These are phyloP conservation scores for Cocos nucifera DNA, from an alignment of 176 grass and related monocot genomes.

Conservation along the genomic window DNA sequence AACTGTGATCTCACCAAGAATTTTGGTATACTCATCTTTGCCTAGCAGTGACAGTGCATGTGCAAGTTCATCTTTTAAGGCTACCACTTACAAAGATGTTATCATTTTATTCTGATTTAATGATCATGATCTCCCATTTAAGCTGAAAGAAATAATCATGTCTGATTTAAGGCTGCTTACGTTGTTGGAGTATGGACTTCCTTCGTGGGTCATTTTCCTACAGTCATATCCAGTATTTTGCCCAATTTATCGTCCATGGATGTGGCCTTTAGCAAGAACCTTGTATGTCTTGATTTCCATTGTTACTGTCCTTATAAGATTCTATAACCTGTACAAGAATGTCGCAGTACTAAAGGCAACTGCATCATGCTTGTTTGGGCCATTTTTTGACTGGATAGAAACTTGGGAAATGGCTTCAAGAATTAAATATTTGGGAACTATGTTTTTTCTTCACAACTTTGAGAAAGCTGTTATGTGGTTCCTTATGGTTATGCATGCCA, in stretches of 20 bases:
- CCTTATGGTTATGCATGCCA: constrained; percentile 59
- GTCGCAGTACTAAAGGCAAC: constrained; percentile 87
- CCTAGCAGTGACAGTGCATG: constrained; percentile 40
- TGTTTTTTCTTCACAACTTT: constrained; percentile 95
- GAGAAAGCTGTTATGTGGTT: constrained; percentile 78
- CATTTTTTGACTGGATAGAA: constrained; percentile 97
- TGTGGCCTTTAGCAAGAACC: constrained; percentile 83
- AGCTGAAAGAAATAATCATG: constrained; percentile 67
- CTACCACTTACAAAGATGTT: constrained; percentile 60
- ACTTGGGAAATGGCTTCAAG: constrained; percentile 97
- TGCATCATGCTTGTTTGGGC: constrained; percentile 81
- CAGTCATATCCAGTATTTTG: constrained; percentile 95
- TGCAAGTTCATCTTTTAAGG: constrained; percentile 24
- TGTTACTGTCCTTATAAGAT: constrained; percentile 82
- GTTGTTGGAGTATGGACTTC: constrained; percentile 89
- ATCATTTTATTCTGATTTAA: constrained; percentile 81
- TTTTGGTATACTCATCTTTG: constrained; percentile 30
- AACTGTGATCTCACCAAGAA: constrained; percentile 59
- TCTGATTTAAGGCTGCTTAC: constrained; percentile 79
- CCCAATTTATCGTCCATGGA: constrained; percentile 82
- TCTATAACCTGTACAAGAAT: constrained; percentile 99
- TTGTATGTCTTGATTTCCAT: constrained; percentile 87
- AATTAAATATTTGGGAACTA: constrained; percentile 86
- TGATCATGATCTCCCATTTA: constrained; percentile 78
- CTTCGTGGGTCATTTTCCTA: constrained; percentile 86